Conservation (phyloP, 345 rosid species). For the Brassica cretica region DNA sequence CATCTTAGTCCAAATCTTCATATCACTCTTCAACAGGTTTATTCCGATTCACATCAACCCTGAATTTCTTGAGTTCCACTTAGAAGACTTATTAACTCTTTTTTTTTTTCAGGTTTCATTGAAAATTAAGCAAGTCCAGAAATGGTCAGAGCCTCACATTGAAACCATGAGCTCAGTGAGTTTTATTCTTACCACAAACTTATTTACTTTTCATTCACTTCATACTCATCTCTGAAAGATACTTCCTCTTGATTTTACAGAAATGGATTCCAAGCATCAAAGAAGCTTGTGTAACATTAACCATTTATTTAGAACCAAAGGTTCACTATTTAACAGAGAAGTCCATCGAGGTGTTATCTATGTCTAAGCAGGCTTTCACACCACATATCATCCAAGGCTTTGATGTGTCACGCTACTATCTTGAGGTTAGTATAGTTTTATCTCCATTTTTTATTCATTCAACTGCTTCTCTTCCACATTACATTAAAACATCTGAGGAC, state of each 20-base stretch:
- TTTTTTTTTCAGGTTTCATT: slow-evolving; percentile 16
- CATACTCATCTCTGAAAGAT: slow-evolving; percentile 3
- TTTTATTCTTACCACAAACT: slow-evolving; percentile 12
- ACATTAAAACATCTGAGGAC: neutral
- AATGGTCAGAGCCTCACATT: slow-evolving; percentile 40
- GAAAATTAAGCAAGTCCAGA: slow-evolving; percentile 36
- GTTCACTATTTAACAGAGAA: slow-evolving; percentile 38
- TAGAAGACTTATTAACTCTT: neutral
- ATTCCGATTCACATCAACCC: neutral
- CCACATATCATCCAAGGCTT: slow-evolving; percentile 41
- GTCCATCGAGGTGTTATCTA: slow-evolving; percentile 39
- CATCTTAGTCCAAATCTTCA: slow-evolving; percentile 41
- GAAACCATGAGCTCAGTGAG: slow-evolving; percentile 42
- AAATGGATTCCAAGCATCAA: slow-evolving; percentile 47
- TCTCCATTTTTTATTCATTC: neutral
- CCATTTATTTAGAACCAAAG: slow-evolving; percentile 39
- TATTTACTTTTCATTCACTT: slow-evolving; percentile 10
- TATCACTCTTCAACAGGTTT: slow-evolving; percentile 42
- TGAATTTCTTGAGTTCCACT: neutral
- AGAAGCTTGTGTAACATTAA: slow-evolving; percentile 38
- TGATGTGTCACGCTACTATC: slow-evolving; percentile 27
- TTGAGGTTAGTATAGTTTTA: slow-evolving; percentile 42
- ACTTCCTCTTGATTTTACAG: slow-evolving; percentile 29
- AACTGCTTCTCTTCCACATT: neutral
- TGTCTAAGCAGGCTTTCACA: slow-evolving; percentile 35